A percentile compares a stretch with the other conserved stretches of the same genome.
phyloP scores from a whole-genome alignment of 768 basidiomycete genomes.

The Filobasidium wieringae region DNA sequence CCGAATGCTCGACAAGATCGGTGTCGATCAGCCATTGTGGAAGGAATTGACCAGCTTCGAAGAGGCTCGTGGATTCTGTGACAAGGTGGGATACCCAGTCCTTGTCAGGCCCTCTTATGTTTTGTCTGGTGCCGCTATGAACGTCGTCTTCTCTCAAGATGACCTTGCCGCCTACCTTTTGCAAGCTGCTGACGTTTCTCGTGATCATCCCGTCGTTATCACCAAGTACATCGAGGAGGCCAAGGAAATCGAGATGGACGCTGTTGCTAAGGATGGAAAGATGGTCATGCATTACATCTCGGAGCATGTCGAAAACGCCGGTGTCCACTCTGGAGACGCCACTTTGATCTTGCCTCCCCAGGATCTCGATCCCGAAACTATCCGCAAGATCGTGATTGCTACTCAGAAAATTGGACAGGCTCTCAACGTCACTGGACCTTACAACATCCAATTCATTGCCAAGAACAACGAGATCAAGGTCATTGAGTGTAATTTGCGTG shows the following conservation, averaged over 20 bases:
- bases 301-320: constrained; percentile 97
- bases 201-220: constrained; percentile 93
- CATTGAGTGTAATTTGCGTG: constrained; percentile 96
- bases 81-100: constrained; percentile 86
- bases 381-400: constrained; percentile 89
- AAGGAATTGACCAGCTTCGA: constrained; percentile 88
- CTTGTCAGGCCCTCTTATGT: constrained; percentile 96
- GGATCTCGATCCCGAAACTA: constrained; percentile 92
- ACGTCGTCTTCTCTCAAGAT: constrained; percentile 86
- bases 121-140: constrained; percentile 99
- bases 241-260: constrained; percentile 99
- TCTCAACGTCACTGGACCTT: constrained; percentile 93
- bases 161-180: constrained; percentile 85
- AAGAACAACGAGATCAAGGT: constrained; percentile 99
- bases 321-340: constrained; percentile 96
- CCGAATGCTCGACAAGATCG: constrained; percentile 89
- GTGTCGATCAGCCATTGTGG: constrained; percentile 96
- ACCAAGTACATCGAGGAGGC: constrained; percentile 99
- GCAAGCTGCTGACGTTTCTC: constrained; percentile 89
- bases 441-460: constrained; percentile 99
- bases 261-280: constrained; percentile 90
- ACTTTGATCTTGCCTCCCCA: constrained; percentile 97
- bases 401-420: constrained; percentile 96
- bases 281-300: constrained; percentile 99
- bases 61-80: constrained; percentile 78